Percentiles rank a stretch among this genome's conserved stretches.
phyloP scores from a whole-genome alignment of 345 rosid genomes.

The Pistacia atlantica region DNA sequence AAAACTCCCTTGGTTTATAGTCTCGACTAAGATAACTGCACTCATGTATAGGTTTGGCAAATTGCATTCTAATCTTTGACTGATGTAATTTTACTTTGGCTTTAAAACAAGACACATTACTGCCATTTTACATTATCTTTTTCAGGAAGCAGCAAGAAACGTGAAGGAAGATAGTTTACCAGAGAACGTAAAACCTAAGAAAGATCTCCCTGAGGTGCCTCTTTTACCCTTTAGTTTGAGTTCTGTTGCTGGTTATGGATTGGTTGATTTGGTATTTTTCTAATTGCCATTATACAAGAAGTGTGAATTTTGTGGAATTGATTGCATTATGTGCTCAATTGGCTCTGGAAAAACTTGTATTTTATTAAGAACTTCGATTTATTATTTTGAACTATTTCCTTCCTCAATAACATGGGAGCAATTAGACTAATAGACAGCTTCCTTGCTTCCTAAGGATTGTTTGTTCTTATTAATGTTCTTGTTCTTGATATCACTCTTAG shows the following conservation, averaged over 20 bases:
- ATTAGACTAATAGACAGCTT: not conserved
- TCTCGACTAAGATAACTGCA: not conserved
- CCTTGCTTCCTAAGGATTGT: not conserved
- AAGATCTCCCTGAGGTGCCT: slow-evolving; percentile 63
- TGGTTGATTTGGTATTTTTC: not conserved
- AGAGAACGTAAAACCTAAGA: slow-evolving; percentile 30
- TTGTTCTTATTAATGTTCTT: not conserved
- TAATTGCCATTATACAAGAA: too few relatives aligned
- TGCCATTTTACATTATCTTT: slow-evolving; percentile 13
- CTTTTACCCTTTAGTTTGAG: not conserved
- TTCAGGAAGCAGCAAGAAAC: slow-evolving; percentile 54
- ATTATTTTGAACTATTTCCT: not conserved
- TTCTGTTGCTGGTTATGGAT: not conserved
- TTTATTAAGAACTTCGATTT: slow-evolving; percentile 1
- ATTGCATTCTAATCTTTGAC: not conserved
- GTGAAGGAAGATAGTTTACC: slow-evolving; percentile 24
- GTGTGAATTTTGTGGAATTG: not conserved
- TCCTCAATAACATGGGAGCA: not conserved
- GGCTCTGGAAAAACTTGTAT: not conserved
- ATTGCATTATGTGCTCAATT: not conserved
- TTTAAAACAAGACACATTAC: not conserved
- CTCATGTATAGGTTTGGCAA: not conserved
- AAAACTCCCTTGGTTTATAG: not conserved
- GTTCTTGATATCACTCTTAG: not conserved
- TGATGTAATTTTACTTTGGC: not conserved